These are phyloP conservation scores for Fusarium keratoplasticum DNA, from an alignment of 2,329 filamentous ascomycete genomes.

Conservation along the genomic window DNA sequence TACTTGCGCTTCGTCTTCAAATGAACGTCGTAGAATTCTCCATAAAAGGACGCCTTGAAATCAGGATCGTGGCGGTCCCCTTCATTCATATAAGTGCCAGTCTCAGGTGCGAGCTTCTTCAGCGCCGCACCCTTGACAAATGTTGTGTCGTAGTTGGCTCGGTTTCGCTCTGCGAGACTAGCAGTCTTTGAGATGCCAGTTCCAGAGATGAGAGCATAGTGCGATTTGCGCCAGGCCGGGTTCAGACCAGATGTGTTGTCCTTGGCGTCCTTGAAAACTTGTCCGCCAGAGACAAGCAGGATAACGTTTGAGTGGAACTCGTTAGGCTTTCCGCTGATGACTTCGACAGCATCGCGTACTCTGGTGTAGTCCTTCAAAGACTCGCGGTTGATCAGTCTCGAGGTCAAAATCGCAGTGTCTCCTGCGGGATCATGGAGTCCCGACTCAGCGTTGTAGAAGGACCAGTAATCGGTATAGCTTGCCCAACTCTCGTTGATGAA, in stretches of 20 bases:
- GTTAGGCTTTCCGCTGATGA: slow-evolving; percentile 24
- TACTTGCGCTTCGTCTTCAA: slow-evolving; percentile 21
- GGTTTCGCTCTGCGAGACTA: not conserved
- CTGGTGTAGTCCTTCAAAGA: not conserved
- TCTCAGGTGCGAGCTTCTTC: slow-evolving; percentile 27
- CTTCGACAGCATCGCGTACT: slow-evolving; percentile 13
- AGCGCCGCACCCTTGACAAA: slow-evolving; percentile 23
- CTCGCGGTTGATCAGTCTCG: slow-evolving; percentile 14
- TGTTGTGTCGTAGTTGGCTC: slow-evolving; percentile 8
- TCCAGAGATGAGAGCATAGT: slow-evolving; percentile 13
- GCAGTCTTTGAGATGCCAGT: not conserved
- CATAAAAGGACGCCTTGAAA: slow-evolving; percentile 18
- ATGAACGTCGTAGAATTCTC: slow-evolving; percentile 6
- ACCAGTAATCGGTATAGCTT: slow-evolving; percentile 29
- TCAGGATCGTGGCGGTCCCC: slow-evolving; percentile 30
- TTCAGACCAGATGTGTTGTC: slow-evolving; percentile 15
- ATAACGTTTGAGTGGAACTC: slow-evolving; percentile 19
- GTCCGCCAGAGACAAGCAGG: slow-evolving; percentile 19
- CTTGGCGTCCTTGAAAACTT: slow-evolving; percentile 24
- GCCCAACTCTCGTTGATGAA: slow-evolving; percentile 28
- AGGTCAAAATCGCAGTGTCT: slow-evolving; percentile 15
- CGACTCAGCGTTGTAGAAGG: slow-evolving; percentile 21
- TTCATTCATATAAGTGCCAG: slow-evolving; percentile 26
- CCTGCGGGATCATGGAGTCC: slow-evolving; percentile 13
- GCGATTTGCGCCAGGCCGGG: slow-evolving; percentile 24